These are phyloP conservation scores for Fusarium nodosum DNA, from an alignment of 2,329 filamentous ascomycete species.

Conservation along the genomic window DNA sequence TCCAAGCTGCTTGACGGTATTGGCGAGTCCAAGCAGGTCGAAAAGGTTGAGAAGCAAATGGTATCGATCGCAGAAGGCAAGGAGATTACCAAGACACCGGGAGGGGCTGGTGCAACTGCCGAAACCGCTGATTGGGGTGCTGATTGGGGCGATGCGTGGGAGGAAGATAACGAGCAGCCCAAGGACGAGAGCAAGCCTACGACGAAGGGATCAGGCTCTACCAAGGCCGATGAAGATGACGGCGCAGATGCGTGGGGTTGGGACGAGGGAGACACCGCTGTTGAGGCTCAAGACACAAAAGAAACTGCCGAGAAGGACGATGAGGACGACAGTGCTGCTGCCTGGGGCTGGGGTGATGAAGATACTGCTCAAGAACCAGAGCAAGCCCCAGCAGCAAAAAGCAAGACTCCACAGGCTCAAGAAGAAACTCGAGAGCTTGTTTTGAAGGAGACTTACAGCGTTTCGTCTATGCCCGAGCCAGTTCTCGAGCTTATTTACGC, in stretches of 20 bases:
- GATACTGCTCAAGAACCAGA: constrained; percentile 58
- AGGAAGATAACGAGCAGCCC: constrained; percentile 71
- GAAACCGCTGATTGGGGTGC: constrained; percentile 75
- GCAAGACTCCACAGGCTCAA: constrained; percentile 43
- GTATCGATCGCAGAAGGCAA: constrained; percentile 77
- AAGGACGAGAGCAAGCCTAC: constrained; percentile 43
- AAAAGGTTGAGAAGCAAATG: constrained; percentile 86
- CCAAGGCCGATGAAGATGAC: constrained; percentile 56
- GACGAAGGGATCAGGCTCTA: constrained; percentile 37
- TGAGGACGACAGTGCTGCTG: constrained; percentile 70
- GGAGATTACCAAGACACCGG: constrained; percentile 69
- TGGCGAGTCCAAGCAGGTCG: constrained; percentile 76
- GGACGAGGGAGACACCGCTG: constrained; percentile 71
- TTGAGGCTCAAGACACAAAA: constrained; percentile 39
- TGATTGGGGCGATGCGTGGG: constrained; percentile 87
- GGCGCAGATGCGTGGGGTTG: constrained; percentile 84
- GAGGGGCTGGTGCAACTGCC: constrained; percentile 61
- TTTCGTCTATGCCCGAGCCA: constrained; percentile 87
- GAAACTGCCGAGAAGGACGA: constrained; percentile 49
- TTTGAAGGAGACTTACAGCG: constrained; percentile 86
- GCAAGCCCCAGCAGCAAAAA: constrained; percentile 21
- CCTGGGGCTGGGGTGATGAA: constrained; percentile 89
- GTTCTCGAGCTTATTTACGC: constrained; percentile 76
- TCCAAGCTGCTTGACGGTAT: constrained; percentile 76
- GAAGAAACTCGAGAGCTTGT: constrained; percentile 74